These are phyloP conservation scores for Naumovozyma dairenensis DNA, from an alignment of 805 yeast species.

Conservation along the genomic window DNA sequence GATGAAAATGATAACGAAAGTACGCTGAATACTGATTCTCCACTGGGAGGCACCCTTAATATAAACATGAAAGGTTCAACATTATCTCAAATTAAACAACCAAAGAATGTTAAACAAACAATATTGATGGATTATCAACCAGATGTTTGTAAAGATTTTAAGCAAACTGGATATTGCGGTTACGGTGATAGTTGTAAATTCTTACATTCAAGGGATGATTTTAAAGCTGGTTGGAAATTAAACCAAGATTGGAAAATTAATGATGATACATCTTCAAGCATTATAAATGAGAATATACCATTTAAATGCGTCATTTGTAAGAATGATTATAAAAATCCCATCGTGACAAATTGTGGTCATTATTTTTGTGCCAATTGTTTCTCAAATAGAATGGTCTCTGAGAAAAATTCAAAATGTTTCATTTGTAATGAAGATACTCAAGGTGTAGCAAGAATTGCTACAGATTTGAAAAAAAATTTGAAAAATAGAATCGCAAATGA, in stretches of 20 bases:
- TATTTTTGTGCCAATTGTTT: conserved; percentile 57
- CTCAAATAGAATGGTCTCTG: conserved; percentile 31
- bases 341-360: conserved; percentile 54
- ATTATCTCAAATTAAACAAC: conserved; percentile 12
- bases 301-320: conserved; percentile 57
- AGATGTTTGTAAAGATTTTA: conserved; percentile 87
- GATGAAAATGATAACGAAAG: neutral
- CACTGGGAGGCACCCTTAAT: no score
- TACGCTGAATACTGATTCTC: no score
- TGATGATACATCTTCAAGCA: conserved; percentile 18
- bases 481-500: conserved; percentile 3
- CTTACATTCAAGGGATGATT: conserved; percentile 81
- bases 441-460: conserved; percentile 50
- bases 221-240: conserved; percentile 57
- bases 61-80: neutral
- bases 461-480: conserved; percentile 25
- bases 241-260: conserved; percentile 59
- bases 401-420: conserved; percentile 37
- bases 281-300: conserved; percentile 35
- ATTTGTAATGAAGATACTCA: conserved; percentile 53
- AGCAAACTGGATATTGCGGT: conserved; percentile 90
- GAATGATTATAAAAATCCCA: conserved; percentile 42
- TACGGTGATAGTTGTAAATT: conserved; percentile 97
- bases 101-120: conserved; percentile 48
- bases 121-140: conserved; percentile 80